A percentile compares a stretch with the other conserved stretches of the same genome.
phyloP scores from a whole-genome alignment of 352 stramenopile species.

The Phytopythium helicoides region DNA sequence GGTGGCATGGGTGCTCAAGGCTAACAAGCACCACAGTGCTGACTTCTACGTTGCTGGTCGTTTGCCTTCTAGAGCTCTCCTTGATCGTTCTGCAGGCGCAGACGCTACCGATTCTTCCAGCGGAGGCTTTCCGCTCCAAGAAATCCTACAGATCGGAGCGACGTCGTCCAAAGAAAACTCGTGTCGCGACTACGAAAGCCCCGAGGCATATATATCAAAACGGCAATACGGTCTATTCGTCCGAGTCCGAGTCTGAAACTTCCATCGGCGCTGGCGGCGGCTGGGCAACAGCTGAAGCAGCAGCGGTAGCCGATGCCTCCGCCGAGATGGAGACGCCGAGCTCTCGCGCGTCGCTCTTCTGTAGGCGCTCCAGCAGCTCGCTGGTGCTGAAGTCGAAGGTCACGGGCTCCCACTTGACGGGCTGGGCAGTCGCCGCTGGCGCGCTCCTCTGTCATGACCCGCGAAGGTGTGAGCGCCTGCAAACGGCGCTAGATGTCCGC shows the following conservation, averaged over 20 bases:
- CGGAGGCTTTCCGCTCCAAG: too few species aligned
- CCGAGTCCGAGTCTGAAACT: conserved; percentile 12
- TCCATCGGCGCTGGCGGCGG: background rate
- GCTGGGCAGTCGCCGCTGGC: conserved; percentile 15
- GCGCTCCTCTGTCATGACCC: conserved; percentile 21
- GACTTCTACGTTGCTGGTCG: too few species aligned
- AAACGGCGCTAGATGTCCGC: background rate
- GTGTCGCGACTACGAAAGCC: too few species aligned
- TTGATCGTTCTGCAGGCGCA: too few species aligned
- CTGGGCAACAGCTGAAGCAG: background rate
- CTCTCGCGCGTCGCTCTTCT: conserved; percentile 48
- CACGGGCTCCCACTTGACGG: conserved; percentile 61
- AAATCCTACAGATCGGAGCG: too few species aligned
- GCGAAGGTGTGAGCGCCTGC: background rate
- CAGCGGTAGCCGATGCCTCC: conserved; percentile 1
- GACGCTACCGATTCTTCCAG: too few species aligned
- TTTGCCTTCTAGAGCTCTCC: too few species aligned
- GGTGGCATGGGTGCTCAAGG: background rate
- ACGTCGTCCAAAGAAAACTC: too few species aligned
- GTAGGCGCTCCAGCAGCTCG: conserved; percentile 48
- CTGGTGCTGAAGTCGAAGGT: conserved; percentile 52
- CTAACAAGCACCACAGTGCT: background rate
- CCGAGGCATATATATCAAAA: too few species aligned
- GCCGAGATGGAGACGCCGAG: conserved; percentile 59
- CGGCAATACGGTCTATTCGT: background rate